Evolutionary conservation across 352 stramenopile species (phyloP), one percentile per base, ranked within the genome.

Genomic region (Blastocystis sp.): DNA sequence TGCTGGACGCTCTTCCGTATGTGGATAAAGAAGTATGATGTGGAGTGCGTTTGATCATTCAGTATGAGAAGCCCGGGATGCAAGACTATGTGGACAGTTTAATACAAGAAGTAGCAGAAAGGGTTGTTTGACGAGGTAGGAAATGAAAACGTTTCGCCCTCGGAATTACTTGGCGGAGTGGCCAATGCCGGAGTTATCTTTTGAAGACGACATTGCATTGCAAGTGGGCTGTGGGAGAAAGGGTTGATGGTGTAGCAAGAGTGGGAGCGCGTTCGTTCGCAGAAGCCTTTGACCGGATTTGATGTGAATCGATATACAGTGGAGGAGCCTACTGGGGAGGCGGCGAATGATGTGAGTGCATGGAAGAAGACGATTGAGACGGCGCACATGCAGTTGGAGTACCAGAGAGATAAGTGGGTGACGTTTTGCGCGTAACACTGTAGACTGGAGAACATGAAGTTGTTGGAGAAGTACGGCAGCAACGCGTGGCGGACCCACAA

Each of bases 41-140:
- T 44, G 59, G 7, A 44, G 16, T 27, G 6, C 21, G 18, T 21
- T 9, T 44, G 16, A 36, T 46, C 0, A 24, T 29, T 7, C n/a
- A 71, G 59, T 71, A 71, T 71, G 67, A 78, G n/a, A 29, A 78
- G 51, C 67, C 67, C 4, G 67, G 67, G 46, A 78, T 78, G 67
- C 67, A 78, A 27, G 67, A 78, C 16, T 40, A 29, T 21, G 67
- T 78, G 7, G 67, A 78, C 67, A 21, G 9, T 32, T 16, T 78
- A 7, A 78, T 78, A 24, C 46, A 57, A 38, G 67, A 78, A 56
- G 59, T 71, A 71, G 11, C 36, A 21, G 14, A 18, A 46, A 18
- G 16, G 11, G 16, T 21, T 6, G 32, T 38, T 46, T 21, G 59
- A 9, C 16, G 8, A 0, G 11, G 59, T 71, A 71, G 59, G 67